These are phyloP conservation scores for Fusarium acutatum DNA, from an alignment of 2,329 filamentous ascomycete species.

Conservation along the genomic window DNA sequence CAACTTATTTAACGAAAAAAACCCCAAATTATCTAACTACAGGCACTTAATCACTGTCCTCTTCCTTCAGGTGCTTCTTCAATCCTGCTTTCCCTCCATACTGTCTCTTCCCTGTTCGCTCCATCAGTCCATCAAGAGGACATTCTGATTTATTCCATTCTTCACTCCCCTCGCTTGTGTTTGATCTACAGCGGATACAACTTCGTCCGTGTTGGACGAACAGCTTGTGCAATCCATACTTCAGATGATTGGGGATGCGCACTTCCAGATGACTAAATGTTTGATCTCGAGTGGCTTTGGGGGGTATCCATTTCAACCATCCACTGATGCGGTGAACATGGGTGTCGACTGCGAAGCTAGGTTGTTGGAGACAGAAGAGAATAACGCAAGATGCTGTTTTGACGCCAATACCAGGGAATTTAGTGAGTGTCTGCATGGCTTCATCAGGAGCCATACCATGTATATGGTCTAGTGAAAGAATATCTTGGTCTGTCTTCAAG, in stretches of 20 bases:
- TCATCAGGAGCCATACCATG: constrained; percentile 41
- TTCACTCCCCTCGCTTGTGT: constrained; percentile 41
- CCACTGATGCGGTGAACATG: constrained; percentile 40
- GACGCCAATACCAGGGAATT: constrained; percentile 41
- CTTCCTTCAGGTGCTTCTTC: constrained; percentile 31
- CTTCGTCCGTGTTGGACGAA: constrained; percentile 40
- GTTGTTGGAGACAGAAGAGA: constrained; percentile 40
- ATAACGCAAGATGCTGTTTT: constrained; percentile 43
- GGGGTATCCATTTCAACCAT: constrained; percentile 41
- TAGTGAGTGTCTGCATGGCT: constrained; percentile 40
- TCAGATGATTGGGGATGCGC: constrained; percentile 38
- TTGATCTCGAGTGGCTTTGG: constrained; percentile 39
- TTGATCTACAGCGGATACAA: constrained; percentile 39
- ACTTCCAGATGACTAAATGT: constrained; percentile 41
- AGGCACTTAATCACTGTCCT: constrained; percentile 23
- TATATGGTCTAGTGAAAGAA: constrained; percentile 40
- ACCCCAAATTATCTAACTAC: not conserved
- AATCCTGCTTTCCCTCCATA: constrained; percentile 19
- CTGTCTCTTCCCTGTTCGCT: constrained; percentile 38
- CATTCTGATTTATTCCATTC: constrained; percentile 37
- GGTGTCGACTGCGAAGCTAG: constrained; percentile 42
- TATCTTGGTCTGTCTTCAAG: constrained; percentile 37
- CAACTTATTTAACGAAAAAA: not conserved
- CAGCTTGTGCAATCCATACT: constrained; percentile 41
- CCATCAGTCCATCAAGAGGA: constrained; percentile 37